These are phyloP conservation scores for Cercospora brassicicola DNA, from an alignment of 2,329 filamentous ascomycete genomes.

Conservation along the genomic window DNA sequence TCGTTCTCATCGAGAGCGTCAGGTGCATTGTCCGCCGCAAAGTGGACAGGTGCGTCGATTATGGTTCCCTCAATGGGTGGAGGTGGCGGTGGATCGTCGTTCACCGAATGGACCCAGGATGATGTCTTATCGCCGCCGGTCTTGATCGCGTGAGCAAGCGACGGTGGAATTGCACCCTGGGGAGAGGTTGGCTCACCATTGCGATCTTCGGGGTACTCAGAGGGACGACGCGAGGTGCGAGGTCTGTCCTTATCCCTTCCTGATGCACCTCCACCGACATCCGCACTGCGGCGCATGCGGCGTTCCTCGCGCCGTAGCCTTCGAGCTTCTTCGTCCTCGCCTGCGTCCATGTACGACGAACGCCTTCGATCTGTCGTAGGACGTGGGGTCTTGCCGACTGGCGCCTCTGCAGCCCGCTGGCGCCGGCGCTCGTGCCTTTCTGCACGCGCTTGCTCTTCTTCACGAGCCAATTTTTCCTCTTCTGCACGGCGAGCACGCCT, in stretches of 20 bases:
- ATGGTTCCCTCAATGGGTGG: constrained; percentile 50
- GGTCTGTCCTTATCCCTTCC: constrained; percentile 35
- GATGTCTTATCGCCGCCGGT: constrained; percentile 50
- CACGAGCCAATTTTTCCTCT: constrained; percentile 34
- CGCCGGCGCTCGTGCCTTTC: constrained; percentile 36
- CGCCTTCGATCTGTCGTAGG: constrained; percentile 35
- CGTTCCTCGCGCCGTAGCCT: constrained; percentile 48
- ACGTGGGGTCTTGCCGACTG: constrained; percentile 22
- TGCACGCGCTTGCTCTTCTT: constrained; percentile 34
- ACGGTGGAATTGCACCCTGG: constrained; percentile 22
- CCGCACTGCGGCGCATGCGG: constrained; percentile 43
- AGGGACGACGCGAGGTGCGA: constrained; percentile 34
- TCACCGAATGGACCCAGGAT: constrained; percentile 51
- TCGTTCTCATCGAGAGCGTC: constrained; percentile 32
- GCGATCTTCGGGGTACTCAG: constrained; percentile 37
- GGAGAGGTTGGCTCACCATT: constrained; percentile 38
- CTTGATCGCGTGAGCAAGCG: constrained; percentile 35
- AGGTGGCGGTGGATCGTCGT: constrained; percentile 49
- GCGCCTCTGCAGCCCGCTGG: constrained; percentile 27
- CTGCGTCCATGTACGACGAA: constrained; percentile 31
- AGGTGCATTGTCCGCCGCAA: constrained; percentile 29
- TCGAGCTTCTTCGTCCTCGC: constrained; percentile 39
- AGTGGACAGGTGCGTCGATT: constrained; percentile 44
- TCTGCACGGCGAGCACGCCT: constrained; percentile 33
- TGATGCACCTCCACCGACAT: constrained; percentile 32